These are phyloP conservation scores for Parietichytrium sp. DNA, from an alignment of 108 stramenopile genomes.

Conservation along the genomic window DNA sequence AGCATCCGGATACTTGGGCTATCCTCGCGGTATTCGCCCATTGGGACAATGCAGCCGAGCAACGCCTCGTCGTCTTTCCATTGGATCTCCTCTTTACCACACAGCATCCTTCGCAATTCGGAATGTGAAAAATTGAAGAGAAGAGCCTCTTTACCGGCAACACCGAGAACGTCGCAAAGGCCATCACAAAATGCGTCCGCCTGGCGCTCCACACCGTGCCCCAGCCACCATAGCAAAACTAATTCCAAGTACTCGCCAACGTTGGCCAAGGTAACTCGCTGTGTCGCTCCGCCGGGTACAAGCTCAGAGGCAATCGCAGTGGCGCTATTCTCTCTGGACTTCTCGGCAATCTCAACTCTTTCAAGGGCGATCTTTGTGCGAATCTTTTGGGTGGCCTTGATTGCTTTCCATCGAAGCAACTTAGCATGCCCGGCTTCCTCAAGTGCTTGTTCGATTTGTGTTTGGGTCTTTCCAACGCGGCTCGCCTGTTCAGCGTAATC, in stretches of 20 bases:
- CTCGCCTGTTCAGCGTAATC: slow-evolving; percentile 17
- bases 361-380: neutral
- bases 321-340: neutral
- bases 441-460: neutral
- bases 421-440: neutral
- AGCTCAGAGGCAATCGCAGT: neutral
- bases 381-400: slow-evolving; percentile 34
- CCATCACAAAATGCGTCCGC: slow-evolving; percentile 34
- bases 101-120: slow-evolving; percentile 14
- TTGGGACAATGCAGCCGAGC: slow-evolving; percentile 31
- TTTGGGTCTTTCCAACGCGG: neutral
- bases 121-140: slow-evolving; percentile 29
- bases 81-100: slow-evolving; percentile 28
- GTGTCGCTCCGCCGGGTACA: slow-evolving; percentile 16
- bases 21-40: neutral
- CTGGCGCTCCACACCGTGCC: neutral
- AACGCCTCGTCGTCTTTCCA: slow-evolving; percentile 27
- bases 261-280: slow-evolving; percentile 9
- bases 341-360: neutral
- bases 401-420: slow-evolving; percentile 28
- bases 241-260: neutral
- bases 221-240: slow-evolving; percentile 27
- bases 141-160: neutral
- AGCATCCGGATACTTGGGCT: slow-evolving; percentile 18
- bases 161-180: slow-evolving; percentile 17